phyloP scores from a whole-genome alignment of 129 eudicot genomes.

The Arctium lappa region DNA sequence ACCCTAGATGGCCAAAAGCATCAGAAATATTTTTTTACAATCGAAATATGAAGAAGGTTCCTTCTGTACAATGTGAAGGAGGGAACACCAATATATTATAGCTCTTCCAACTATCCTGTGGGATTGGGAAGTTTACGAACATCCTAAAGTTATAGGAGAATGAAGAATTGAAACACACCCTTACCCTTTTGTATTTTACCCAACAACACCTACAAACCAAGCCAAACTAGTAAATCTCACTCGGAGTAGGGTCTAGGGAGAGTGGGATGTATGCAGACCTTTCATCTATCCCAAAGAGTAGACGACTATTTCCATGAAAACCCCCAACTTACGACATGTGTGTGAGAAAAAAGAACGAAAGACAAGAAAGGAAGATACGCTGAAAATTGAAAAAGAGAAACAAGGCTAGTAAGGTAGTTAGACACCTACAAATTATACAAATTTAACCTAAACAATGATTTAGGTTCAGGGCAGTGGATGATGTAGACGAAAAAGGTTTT shows the following conservation, averaged over 20 bases:
- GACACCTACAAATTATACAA: constrained; percentile 17
- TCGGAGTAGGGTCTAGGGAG: not conserved
- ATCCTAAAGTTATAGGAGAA: not conserved
- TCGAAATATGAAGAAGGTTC: not conserved
- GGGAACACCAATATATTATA: not conserved
- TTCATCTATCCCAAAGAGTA: not conserved
- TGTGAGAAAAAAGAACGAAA: not conserved
- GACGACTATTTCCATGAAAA: not conserved
- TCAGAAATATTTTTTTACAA: not conserved
- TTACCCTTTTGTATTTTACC: not conserved
- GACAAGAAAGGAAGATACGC: not conserved
- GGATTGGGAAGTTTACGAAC: not conserved
- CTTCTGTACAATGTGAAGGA: not conserved
- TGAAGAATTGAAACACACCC: not conserved
- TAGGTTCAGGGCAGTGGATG: constrained; percentile 1
- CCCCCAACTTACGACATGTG: not conserved
- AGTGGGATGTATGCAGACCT: not conserved
- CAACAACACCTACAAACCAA: not conserved
- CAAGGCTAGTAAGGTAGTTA: not conserved
- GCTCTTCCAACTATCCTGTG: not conserved
- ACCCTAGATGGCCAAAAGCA: not conserved
- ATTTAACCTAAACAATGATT: constrained; percentile 1
- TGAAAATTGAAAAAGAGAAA: not conserved
- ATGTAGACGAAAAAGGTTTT: constrained; percentile 2
- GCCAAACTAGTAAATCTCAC: not conserved